Evolutionary conservation across 306 rosid species (phyloP).

Genomic region (Potentilla sterilis): DNA sequence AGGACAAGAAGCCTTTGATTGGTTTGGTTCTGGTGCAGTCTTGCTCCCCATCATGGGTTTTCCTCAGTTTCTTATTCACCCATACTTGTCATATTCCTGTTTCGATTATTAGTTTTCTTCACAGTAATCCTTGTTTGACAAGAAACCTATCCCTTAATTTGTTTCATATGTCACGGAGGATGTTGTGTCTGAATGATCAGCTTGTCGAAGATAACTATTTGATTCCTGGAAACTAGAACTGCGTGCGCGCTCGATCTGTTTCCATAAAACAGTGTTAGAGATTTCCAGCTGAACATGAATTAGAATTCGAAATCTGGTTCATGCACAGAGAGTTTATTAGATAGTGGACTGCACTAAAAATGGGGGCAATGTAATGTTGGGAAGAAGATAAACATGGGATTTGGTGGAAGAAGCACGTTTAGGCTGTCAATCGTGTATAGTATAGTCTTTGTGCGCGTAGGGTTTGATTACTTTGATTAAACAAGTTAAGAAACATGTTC

Average conservation of each 20-base stretch:
- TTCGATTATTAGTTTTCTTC: constrained; percentile 8
- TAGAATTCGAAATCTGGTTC: not conserved
- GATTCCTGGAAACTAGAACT: constrained; percentile 5
- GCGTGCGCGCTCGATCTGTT: not conserved
- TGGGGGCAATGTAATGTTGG: constrained; percentile 22
- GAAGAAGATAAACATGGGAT: constrained; percentile 49
- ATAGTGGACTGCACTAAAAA: constrained; percentile 24
- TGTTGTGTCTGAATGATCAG: constrained; percentile 9
- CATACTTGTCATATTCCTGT: constrained; percentile 20
- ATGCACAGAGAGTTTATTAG: constrained; percentile 28
- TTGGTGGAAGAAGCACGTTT: constrained; percentile 61
- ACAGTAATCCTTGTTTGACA: constrained; percentile 21
- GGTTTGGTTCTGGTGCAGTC: constrained; percentile 37
- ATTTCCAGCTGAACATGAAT: not conserved
- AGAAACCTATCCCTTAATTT: constrained; percentile 27
- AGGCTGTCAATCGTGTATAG: constrained; percentile 32
- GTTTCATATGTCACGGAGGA: constrained; percentile 31
- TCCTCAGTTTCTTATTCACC: constrained; percentile 30
- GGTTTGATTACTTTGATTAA: not conserved
- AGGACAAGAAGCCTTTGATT: constrained; percentile 42
- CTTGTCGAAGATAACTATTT: constrained; percentile 16
- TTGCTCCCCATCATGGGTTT: constrained; percentile 61
- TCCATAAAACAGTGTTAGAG: not conserved
- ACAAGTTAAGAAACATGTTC: constrained; percentile 19
- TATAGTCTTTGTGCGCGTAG: constrained; percentile 24